Percentiles rank a stretch among this genome's conserved stretches.
Conservation (phyloP, 2,329 filamentous ascomycete genomes). For the Chrysoporthe cubensis region DNA sequence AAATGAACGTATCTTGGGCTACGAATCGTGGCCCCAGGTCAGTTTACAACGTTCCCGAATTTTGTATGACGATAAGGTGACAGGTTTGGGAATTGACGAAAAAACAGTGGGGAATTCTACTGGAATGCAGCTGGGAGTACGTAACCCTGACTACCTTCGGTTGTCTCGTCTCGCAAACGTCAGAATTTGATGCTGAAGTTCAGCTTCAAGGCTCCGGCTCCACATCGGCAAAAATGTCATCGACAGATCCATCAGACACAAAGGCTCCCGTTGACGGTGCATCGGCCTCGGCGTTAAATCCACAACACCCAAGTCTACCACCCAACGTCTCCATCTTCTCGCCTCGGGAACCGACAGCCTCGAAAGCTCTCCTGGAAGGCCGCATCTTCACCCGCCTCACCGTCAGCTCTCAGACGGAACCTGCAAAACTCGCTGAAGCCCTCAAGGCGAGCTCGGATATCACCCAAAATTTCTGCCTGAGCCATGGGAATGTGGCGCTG, state of each 20-base stretch:
- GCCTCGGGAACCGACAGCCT: conserved; percentile 17
- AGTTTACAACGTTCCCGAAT: too few species aligned
- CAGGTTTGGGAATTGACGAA: not conserved
- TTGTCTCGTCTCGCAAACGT: not conserved
- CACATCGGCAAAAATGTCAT: conserved; percentile 18
- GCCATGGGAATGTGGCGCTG: conserved; percentile 29
- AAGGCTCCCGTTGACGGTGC: too few species aligned
- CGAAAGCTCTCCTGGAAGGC: conserved; percentile 28
- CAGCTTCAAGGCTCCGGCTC: not conserved
- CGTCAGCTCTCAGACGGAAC: conserved; percentile 27
- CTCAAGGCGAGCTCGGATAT: conserved; percentile 16
- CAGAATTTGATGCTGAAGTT: not conserved
- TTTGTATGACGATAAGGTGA: too few species aligned
- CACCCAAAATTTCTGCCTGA: conserved; percentile 29
- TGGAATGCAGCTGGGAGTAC: too few species aligned
- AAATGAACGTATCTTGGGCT: too few species aligned
- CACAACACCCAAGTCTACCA: conserved; percentile 25
- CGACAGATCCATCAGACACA: not conserved
- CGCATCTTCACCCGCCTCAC: conserved; percentile 32
- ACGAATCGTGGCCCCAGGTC: too few species aligned
- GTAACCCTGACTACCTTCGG: conserved; percentile 4
- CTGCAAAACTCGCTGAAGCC: conserved; percentile 24
- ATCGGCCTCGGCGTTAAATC: not conserved
- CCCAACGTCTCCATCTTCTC: conserved; percentile 33
- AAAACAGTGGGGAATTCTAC: too few species aligned